Conservation (phyloP, 78 protist species). For the Dictyostelium firmibasis region DNA sequence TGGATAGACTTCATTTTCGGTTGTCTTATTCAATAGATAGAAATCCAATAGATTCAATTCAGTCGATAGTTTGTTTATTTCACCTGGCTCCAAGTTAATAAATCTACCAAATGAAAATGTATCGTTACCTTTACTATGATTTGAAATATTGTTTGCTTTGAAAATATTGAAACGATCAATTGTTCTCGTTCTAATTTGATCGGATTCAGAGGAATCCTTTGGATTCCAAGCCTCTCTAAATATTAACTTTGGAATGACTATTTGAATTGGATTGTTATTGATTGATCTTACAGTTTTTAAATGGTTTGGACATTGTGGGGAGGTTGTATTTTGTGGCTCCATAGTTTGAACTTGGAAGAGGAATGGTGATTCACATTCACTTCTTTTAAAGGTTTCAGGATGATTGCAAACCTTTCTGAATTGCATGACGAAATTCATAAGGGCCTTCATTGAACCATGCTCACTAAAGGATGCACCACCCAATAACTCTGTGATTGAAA, state of each 20-base stretch:
- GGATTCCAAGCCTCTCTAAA: constrained; percentile 24
- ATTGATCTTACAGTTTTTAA: neutral
- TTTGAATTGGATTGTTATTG: constrained; percentile 57
- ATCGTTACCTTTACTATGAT: neutral
- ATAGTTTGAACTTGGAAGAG: constrained; percentile 26
- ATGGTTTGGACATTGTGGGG: constrained; percentile 6
- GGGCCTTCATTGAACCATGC: constrained; percentile 52
- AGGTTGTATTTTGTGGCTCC: neutral
- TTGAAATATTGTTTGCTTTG: neutral
- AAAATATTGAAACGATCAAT: constrained; percentile 16
- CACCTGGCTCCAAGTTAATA: constrained; percentile 57
- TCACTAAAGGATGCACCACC: constrained; percentile 22
- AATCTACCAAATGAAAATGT: constrained; percentile 43
- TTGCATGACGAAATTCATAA: constrained; percentile 96
- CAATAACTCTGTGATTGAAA: constrained; percentile 80
- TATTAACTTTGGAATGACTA: constrained; percentile 33
- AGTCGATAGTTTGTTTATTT: neutral
- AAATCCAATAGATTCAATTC: neutral
- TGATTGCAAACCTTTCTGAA: constrained; percentile 96
- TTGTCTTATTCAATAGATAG: neutral
- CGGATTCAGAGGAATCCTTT: neutral
- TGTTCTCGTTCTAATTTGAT: neutral
- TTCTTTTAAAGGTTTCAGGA: constrained; percentile 93
- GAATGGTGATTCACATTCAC: constrained; percentile 75
- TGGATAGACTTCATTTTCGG: constrained; percentile 11